These are phyloP conservation scores for Calvatia gigantea DNA, from an alignment of 768 basidiomycete species.

Conservation along the genomic window DNA sequence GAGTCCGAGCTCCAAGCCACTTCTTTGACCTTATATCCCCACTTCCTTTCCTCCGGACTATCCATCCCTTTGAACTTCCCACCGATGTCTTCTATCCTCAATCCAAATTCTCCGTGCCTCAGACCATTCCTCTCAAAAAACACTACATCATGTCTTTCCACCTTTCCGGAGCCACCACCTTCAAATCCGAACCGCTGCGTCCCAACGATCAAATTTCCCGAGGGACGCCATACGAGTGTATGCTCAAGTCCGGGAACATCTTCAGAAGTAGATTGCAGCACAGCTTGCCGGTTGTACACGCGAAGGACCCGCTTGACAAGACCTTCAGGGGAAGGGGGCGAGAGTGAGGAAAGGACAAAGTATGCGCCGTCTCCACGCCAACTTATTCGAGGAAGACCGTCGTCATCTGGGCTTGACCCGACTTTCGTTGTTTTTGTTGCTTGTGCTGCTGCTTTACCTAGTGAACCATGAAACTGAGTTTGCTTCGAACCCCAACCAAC, in stretches of 20 bases:
- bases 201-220: constrained; percentile 79
- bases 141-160: constrained; percentile 77
- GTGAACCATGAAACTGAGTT: constrained; percentile 96
- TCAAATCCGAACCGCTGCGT: constrained; percentile 82
- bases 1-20: constrained; percentile 89
- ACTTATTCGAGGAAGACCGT: constrained; percentile 66
- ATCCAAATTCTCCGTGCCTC: constrained; percentile 82
- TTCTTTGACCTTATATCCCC: constrained; percentile 74
- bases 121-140: constrained; percentile 97
- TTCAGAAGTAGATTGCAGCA: constrained; percentile 83
- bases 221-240: constrained; percentile 78
- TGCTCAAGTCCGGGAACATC: constrained; percentile 81
- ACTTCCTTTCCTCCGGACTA: constrained; percentile 33
- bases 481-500: constrained; percentile 98
- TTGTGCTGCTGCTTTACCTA: constrained; percentile 82
- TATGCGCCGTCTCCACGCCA: constrained; percentile 94
- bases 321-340: constrained; percentile 29
- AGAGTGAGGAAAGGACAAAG: constrained; percentile 81
- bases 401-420: constrained; percentile 67
- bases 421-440: constrained; percentile 37
- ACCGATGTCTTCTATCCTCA: constrained; percentile 37
- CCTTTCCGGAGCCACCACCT: constrained; percentile 62
- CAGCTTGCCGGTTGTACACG: constrained; percentile 72
- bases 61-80: constrained; percentile 31
- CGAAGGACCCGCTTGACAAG: constrained; percentile 53